phyloP scores from a whole-genome alignment of 176 grass and related monocot genomes.

The Cenchrus fungigraminus region DNA sequence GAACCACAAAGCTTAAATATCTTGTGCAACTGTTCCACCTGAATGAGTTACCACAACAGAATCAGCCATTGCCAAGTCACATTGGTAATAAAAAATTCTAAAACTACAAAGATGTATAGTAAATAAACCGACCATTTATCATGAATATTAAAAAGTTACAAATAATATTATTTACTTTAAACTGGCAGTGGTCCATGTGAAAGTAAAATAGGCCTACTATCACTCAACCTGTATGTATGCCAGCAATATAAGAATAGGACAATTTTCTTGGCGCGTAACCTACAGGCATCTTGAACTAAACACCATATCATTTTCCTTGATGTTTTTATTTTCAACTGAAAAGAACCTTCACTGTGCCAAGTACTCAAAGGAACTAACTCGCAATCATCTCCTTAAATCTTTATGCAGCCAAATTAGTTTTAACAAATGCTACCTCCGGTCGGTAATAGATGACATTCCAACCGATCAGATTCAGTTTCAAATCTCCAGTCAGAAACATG shows the following conservation, averaged over 20 bases:
- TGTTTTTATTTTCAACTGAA: constrained; percentile 22
- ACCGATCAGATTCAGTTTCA: too few species aligned
- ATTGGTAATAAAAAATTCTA: constrained; percentile 24
- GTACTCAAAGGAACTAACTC: neutral
- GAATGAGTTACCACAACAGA: constrained; percentile 15
- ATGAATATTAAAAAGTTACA: constrained; percentile 12
- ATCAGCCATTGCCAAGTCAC: neutral
- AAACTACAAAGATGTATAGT: neutral
- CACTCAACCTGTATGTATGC: neutral
- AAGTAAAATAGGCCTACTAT: constrained; percentile 24
- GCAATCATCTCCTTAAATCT: neutral
- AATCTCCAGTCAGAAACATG: too few species aligned
- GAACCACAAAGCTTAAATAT: constrained; percentile 98
- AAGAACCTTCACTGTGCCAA: neutral
- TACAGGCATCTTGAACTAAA: constrained; percentile 23
- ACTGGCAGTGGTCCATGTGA: neutral
- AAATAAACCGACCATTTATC: constrained; percentile 25
- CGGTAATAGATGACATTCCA: too few species aligned
- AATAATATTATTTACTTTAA: neutral
- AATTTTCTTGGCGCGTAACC: neutral
- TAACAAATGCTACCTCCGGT: neutral
- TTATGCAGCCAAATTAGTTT: constrained; percentile 29
- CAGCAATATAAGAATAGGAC: constrained; percentile 25
- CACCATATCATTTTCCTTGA: neutral
- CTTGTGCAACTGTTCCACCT: constrained; percentile 97